Percentiles rank a stretch among this genome's conserved stretches.
Conservation (phyloP, 108 stramenopile genomes). For the Seminavis robusta region DNA sequence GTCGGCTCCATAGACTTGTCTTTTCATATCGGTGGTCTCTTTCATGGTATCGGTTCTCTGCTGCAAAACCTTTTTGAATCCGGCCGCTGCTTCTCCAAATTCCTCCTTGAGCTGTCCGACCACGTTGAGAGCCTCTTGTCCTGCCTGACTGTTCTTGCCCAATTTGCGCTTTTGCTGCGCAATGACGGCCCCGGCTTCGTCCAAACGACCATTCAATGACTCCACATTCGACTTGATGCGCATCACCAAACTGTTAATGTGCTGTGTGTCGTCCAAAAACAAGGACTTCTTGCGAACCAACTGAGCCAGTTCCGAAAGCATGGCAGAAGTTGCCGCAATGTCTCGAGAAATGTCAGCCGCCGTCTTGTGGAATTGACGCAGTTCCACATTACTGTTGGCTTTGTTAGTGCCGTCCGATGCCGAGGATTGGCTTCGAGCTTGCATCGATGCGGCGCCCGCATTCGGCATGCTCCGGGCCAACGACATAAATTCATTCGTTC, state of each 20-base stretch:
- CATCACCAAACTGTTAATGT: constrained; percentile 68
- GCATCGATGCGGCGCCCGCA: not conserved
- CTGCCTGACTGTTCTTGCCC: constrained; percentile 73
- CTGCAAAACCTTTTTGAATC: constrained; percentile 80
- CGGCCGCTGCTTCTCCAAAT: constrained; percentile 72
- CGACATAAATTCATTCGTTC: constrained; percentile 70
- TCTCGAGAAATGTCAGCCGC: constrained; percentile 73
- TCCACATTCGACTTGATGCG: constrained; percentile 78
- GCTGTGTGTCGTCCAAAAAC: constrained; percentile 63
- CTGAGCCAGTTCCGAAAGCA: constrained; percentile 66
- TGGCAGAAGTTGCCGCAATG: constrained; percentile 64
- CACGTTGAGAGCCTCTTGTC: constrained; percentile 77
- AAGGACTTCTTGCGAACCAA: constrained; percentile 66
- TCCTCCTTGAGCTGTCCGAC: constrained; percentile 75
- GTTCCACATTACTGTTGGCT: constrained; percentile 15
- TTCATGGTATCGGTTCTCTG: constrained; percentile 77
- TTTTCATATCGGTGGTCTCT: constrained; percentile 63
- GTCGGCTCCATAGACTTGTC: constrained; percentile 59
- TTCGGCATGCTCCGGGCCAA: constrained; percentile 51
- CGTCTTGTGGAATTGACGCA: constrained; percentile 68
- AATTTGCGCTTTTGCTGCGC: constrained; percentile 61
- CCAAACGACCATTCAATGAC: constrained; percentile 66
- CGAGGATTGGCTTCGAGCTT: not conserved
- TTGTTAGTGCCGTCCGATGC: not conserved
- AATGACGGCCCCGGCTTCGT: constrained; percentile 56